Base-by-base conservation (phyloP, 2,329 filamentous ascomycete species). In the Fusarium coffeatum region DNA sequence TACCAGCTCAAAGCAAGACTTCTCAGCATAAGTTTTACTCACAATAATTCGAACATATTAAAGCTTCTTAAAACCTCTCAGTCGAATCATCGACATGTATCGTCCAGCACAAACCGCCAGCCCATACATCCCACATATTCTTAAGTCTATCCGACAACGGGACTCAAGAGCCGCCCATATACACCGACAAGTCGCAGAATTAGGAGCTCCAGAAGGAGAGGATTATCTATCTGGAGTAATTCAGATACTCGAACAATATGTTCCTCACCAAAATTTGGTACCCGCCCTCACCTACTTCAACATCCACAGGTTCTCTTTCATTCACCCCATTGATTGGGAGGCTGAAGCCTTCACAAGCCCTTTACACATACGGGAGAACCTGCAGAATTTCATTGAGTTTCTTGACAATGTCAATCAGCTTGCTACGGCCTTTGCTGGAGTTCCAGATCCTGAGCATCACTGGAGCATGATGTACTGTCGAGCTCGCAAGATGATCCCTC, bases 361-460 rank as follows among this genome's bases (percentile, higher is more conserved):
- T 3, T 4, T 56, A 2, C 10, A 18, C 2, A 30, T 37, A 16
- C 25, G 27, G 42, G 41, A 41, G 12, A 30, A 25, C 9, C 32
- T 70, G 2, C 37, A n/a, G 1, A 50, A 67, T 22, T 64, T 69
- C 5, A 46, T 70, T 4, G 54, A 69, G 11, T 23, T 70, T 2
- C 46, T 63, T 0, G 62, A 67, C 5, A 54, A 18, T 6, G 32
- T 68, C 7, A 58, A 34, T 5, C 53, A 59, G 13, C 43, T 70
- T 4, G 20, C 62, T 1, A 43, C 20, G 0, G 18, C 46, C 1
- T 70, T 49, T 8, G 49, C 42, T 6, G 23, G 32, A 0, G 20
- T 51, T 2, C 8, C 18, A 1, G 3, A 54, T 7, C 20, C 61
- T 5, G 49, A 66, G 5, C 1, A 9, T 2, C 51, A 32, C 20